A percentile compares a stretch with the other conserved stretches of the same genome.
Evolutionary conservation across 2,329 filamentous ascomycete genomes (phyloP).

Genomic region (Colletotrichum simmondsii): DNA sequence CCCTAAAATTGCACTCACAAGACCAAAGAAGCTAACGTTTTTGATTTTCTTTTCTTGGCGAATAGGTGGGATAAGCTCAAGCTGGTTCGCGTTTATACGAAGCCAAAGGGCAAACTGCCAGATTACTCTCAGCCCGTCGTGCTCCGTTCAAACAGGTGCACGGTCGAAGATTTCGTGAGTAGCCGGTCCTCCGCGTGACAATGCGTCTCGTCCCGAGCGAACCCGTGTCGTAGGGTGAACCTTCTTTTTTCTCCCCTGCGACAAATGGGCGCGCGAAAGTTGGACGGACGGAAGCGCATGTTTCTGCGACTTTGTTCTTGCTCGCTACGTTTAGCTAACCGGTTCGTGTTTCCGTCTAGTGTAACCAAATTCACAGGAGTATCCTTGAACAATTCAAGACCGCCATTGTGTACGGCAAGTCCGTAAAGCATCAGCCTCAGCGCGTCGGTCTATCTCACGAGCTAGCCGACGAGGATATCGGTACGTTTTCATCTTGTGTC

Average conservation of each 20-base stretch:
- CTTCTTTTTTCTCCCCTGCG: not conserved
- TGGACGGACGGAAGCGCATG: not conserved
- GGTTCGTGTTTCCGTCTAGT: constrained; percentile 66
- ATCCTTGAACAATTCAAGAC: constrained; percentile 96
- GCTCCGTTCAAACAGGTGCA: constrained; percentile 82
- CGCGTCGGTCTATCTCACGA: constrained; percentile 91
- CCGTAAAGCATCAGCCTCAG: constrained; percentile 98
- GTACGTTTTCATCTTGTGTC: constrained; percentile 61
- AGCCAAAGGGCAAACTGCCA: constrained; percentile 94
- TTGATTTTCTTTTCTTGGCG: not conserved
- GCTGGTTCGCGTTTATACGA: constrained; percentile 93
- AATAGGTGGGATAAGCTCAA: constrained; percentile 90
- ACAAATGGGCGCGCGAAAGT: not conserved
- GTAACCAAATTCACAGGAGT: constrained; percentile 95
- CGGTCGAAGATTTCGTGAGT: constrained; percentile 96
- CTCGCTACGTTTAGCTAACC: constrained; percentile 45
- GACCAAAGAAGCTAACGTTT: constrained; percentile 7
- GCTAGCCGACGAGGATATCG: constrained; percentile 96
- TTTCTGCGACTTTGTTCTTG: not conserved
- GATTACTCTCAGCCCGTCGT: constrained; percentile 95
- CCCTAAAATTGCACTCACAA: not conserved
- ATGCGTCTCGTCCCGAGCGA: not conserved
- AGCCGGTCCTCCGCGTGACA: constrained; percentile 25
- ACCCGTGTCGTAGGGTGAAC: not conserved
- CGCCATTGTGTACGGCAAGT: constrained; percentile 96